Conservation (phyloP, 2,329 filamentous ascomycete genomes). For the Fusarium clavum region DNA sequence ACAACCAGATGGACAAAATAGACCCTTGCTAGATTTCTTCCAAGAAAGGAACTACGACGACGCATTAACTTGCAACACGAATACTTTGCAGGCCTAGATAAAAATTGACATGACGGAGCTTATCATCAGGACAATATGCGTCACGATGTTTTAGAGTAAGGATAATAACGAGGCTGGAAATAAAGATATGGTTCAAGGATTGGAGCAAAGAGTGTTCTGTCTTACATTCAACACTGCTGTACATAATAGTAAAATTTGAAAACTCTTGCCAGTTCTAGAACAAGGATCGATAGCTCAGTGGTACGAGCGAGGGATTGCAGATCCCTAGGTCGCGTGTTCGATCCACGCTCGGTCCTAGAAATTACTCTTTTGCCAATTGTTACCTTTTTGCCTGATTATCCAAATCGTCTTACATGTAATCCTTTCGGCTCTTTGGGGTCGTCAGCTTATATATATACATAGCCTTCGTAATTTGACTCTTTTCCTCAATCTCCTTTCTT, state of each 20-base stretch:
- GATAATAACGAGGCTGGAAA: constrained; percentile 27
- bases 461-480: background rate
- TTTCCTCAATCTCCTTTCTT: background rate
- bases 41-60: background rate
- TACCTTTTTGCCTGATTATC: background rate
- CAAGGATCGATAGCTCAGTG: constrained; percentile 44
- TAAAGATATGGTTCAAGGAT: constrained; percentile 3
- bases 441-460: constrained; percentile 1
- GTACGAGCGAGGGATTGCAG: constrained; percentile 44
- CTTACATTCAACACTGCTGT: rapidly evolving
- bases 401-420: background rate
- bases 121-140: background rate
- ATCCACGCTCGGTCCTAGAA: constrained; percentile 41
- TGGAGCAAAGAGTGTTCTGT: background rate
- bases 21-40: background rate
- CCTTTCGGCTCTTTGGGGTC: background rate
- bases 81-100: background rate
- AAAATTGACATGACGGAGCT: background rate
- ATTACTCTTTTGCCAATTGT: constrained; percentile 7
- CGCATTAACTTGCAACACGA: background rate
- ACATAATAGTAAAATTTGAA: rapidly evolving
- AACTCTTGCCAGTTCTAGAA: rapidly evolving
- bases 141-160: background rate
- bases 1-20: background rate
- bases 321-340: constrained; percentile 44